Conservation (phyloP, 345 rosid genomes). For the Litchi chinensis region DNA sequence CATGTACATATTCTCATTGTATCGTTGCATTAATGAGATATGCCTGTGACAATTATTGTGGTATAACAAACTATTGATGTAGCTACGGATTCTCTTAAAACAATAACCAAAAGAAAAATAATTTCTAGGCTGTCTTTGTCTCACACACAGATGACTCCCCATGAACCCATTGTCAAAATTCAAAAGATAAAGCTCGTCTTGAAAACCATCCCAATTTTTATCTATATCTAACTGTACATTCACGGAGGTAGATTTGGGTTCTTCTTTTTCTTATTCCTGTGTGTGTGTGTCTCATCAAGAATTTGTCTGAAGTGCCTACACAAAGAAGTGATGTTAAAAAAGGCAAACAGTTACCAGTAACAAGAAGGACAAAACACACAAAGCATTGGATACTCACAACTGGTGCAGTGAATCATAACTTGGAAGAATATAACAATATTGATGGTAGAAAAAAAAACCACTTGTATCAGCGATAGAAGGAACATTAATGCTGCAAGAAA, state of each 20-base stretch:
- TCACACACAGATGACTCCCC: too few species aligned
- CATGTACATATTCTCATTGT: too few species aligned
- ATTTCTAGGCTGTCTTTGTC: neutral
- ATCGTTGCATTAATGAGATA: too few species aligned
- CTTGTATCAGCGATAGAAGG: neutral
- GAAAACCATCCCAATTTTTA: neutral
- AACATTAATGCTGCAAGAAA: neutral
- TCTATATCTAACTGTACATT: constrained; percentile 4
- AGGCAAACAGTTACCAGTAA: neutral
- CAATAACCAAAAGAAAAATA: neutral
- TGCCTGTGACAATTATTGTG: too few species aligned
- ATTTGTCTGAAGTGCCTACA: constrained; percentile 3
- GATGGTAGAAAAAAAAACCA: neutral
- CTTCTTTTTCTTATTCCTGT: neutral
- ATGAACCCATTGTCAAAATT: neutral
- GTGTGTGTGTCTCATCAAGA: neutral
- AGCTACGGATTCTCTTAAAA: neutral
- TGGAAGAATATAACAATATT: neutral
- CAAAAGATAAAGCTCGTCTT: neutral
- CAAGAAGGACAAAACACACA: neutral
- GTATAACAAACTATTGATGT: too few species aligned
- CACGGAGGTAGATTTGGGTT: constrained; percentile 2
- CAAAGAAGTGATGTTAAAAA: neutral
- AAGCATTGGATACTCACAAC: constrained; percentile 16
- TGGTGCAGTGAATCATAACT: neutral